Evolutionary conservation across 2,329 filamentous ascomycete species (phyloP), one percentile per base, ranked within the genome.

Genomic region (Diaporthe citrichinensis): DNA sequence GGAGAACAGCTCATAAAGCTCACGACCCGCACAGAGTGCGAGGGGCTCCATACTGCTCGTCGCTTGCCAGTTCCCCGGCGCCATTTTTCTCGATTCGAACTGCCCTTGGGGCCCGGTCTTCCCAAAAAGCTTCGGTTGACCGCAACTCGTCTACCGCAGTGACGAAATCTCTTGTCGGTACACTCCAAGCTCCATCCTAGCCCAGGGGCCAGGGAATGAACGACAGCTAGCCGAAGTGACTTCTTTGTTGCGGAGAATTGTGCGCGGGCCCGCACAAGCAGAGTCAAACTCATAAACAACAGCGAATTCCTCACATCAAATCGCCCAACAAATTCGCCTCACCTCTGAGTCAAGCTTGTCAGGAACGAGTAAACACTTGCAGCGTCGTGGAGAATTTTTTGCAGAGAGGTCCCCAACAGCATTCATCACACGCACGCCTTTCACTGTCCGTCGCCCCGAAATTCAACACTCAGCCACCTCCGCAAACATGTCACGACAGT

Each of bases 181-280:
- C 72, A 59, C 49, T 31, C 57, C 39, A 55, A 51, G 46, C 36
- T 55, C 72, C 46, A 62, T 72, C 72, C 25, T 49, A 51, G 65
- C 59, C 71, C 74, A 76, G 74, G 74, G 74, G 74, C 58, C 65
- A 59, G 65, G 74, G 65, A 65, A 62, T 74, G 39, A 72, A 75
- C 59, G 41, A 71, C 34, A 25, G 46, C 55, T 74, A 65, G 72
- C 72, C 58, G 68, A 72, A 76, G 57, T 73, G 71, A 73, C 58
- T 73, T 65, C 59, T 51, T 65, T 65, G 31, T 55, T 73, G 59
- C 72, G 41, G 58, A 73, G 73, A 71, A 49, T 57, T 67, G 49
- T 75, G 61, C 62, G 75, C 62, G 57, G 73, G 49, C 25, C 73
- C 73, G 73, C 69, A 73, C 55, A 28, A 53, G 44, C 58, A 73